Percentiles rank a stretch among this genome's conserved stretches.
These are phyloP conservation scores for Desmodesmus armatus DNA, from an alignment of 139 green algal species.

Conservation along the genomic window DNA sequence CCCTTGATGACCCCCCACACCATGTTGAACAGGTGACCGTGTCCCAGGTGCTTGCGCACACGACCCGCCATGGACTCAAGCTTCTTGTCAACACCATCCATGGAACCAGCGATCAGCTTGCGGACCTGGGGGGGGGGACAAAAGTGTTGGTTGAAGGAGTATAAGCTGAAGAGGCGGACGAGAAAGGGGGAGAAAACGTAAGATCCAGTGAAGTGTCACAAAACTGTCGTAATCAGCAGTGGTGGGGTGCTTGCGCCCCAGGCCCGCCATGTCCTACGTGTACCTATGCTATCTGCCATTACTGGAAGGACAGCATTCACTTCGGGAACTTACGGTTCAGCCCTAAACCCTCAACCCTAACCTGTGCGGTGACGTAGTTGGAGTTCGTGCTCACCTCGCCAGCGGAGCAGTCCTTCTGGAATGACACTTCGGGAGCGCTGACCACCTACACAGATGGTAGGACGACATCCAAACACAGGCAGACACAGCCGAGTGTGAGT, in stretches of 20 bases:
- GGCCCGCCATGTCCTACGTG: no score
- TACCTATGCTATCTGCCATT: no score
- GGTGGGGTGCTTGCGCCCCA: no score
- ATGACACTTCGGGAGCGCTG: constrained; percentile 40
- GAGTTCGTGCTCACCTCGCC: no score
- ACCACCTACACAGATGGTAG: constrained; percentile 31
- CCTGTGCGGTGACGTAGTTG: no score
- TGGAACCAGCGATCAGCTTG: constrained; percentile 45
- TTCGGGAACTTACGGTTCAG: no score
- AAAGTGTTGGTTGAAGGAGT: constrained; percentile 44
- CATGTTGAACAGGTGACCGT: constrained; percentile 38
- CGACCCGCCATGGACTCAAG: constrained; percentile 46
- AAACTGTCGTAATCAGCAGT: no score
- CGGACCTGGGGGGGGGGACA: constrained; percentile 48
- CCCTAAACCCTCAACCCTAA: no score
- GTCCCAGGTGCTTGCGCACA: constrained; percentile 60
- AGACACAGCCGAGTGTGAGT: background rate
- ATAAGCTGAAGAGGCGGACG: no score
- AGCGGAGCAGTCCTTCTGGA: constrained; percentile 46
- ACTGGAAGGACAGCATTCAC: no score
- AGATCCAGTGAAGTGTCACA: no score
- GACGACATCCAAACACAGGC: background rate
- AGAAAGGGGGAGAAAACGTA: no score
- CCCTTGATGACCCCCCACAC: constrained; percentile 58
- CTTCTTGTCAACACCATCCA: constrained; percentile 56